Evolutionary conservation across 2,329 filamentous ascomycete genomes (phyloP), one percentile per base, ranked within the genome.

Genomic region (Penicillium sp.): DNA sequence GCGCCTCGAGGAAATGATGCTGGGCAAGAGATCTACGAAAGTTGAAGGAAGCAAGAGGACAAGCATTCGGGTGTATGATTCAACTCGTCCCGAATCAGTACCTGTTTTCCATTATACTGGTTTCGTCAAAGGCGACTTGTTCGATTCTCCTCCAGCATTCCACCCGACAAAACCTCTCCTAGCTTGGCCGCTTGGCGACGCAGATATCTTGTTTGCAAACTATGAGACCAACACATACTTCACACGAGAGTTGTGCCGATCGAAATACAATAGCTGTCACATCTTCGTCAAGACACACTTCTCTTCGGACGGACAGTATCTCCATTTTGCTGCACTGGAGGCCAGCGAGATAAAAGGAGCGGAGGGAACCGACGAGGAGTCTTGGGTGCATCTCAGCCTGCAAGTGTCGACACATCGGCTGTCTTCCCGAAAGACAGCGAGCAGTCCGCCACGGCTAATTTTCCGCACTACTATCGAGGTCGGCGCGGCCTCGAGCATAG

Each of bases 271-370:
- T 8, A 60, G 58, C 51, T 31, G 58, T 26, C 58, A 60, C n/a
- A 17, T 60, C 11, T 55, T 55, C 13, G 47, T 44, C 1, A 61
- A 56, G 17, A 17, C 21, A 1, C 52, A 61, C 19, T 61, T 61
- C 19, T 56, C 58, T 31, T 13, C 23, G 13, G 26, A 44, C 52
- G 58, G 58, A 3, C 26, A 21, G 13, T 35, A 61, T 19, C 52
- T 61, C 26, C 58, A 61, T n/a, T 31, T 61, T 31, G 58, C 58
- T 1, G 44, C 44, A 13, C 48, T 61, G 3, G 58, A 61, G 19
- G 58, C 52, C 11, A 51, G 51, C 45, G 17, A 19, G 15, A 55
- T 17, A 8, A 6, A 47, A 47, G 45, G 8, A 26, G 9, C 21
- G 26, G 3, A 45, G 23, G 35, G 30, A 35, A 2, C 35, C 11